Percentiles rank a stretch among this genome's conserved stretches.
Evolutionary conservation across 768 basidiomycete species (phyloP).

Genomic region (Pulveroboletus sp.): DNA sequence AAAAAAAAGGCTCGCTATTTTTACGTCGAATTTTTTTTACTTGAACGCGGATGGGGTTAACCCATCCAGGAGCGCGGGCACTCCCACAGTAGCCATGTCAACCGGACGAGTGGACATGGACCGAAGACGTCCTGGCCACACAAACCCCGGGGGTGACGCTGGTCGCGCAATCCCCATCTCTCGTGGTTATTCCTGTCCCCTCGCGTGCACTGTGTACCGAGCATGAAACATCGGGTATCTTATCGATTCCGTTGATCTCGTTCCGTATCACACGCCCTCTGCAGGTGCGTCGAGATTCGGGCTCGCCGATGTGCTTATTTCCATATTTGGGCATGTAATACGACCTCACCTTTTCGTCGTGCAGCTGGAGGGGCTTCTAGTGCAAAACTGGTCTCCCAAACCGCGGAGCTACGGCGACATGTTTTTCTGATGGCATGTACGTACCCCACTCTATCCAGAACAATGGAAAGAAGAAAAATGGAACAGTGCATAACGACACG

Average conservation of each 20-base stretch:
- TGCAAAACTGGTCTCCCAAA: constrained; percentile 8
- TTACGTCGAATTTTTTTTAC: background rate
- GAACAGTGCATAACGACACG: constrained; percentile 29
- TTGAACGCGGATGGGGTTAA: background rate
- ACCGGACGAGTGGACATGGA: constrained; percentile 7
- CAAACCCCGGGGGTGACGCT: constrained; percentile 3
- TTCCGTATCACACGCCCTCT: background rate
- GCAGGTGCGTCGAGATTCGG: constrained; percentile 6
- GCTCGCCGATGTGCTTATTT: constrained; percentile 1
- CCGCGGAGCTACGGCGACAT: constrained; percentile 30
- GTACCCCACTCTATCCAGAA: constrained; percentile 18
- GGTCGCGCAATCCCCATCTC: constrained; percentile 4
- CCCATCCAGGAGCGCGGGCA: background rate
- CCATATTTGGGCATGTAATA: constrained; percentile 1
- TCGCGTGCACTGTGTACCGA: background rate
- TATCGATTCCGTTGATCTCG: constrained; percentile 12
- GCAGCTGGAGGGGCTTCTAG: constrained; percentile 6
- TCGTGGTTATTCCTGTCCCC: background rate
- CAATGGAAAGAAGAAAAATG: background rate
- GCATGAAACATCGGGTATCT: constrained; percentile 11
- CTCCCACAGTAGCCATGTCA: constrained; percentile 19
- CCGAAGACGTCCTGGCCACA: constrained; percentile 6
- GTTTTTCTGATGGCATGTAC: constrained; percentile 4
- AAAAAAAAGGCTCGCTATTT: background rate
- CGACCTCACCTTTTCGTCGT: constrained; percentile 6